Evolutionary conservation across 106 monocot genomes (phyloP).

Genomic region (Triglochin maritima): DNA sequence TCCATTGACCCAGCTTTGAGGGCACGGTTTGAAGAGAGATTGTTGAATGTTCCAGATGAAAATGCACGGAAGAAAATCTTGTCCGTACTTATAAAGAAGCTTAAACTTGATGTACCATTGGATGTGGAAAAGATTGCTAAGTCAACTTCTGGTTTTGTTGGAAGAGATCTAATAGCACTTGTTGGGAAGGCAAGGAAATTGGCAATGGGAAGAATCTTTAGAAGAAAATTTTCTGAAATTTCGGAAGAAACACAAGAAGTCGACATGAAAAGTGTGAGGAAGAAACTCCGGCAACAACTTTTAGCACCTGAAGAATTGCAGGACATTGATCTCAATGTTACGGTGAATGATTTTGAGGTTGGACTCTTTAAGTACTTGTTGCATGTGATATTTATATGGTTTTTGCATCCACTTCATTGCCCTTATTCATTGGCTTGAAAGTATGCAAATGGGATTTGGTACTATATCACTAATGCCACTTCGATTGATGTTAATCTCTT

Average conservation of each 20-base stretch:
- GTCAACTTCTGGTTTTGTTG: conserved; percentile 87
- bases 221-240: conserved; percentile 35
- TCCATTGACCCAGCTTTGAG: conserved; percentile 77
- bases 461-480: no score
- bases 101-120: conserved; percentile 56
- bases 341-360: conserved; percentile 89
- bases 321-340: conserved; percentile 40
- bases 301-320: conserved; percentile 59
- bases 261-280: conserved; percentile 35
- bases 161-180: conserved; percentile 79
- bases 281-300: conserved; percentile 27
- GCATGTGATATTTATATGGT: no score
- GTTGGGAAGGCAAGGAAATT: conserved; percentile 78
- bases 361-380: not conserved
- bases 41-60: conserved; percentile 83
- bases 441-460: no score
- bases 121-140: conserved; percentile 71
- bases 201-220: conserved; percentile 80
- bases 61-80: conserved; percentile 56
- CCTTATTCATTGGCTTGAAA: no score
- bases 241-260: conserved; percentile 2
- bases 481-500: no score
- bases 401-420: no score
- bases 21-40: conserved; percentile 81
- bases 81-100: conserved; percentile 37